Conservation (phyloP, 805 yeast genomes). For the Monosporozyma yasuniensis region DNA sequence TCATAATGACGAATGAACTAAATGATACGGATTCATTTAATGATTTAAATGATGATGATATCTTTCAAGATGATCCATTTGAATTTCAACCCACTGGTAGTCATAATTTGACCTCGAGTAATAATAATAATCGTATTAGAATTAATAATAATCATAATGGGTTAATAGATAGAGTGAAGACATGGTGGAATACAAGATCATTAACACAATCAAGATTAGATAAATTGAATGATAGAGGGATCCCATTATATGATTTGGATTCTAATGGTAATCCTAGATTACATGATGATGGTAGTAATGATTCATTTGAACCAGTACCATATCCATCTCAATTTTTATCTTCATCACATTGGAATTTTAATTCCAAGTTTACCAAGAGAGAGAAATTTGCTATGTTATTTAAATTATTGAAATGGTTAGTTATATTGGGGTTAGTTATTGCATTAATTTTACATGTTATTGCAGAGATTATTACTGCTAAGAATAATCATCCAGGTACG, state of each 20-base stretch:
- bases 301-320: slow-evolving; percentile 2
- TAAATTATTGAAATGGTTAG: background rate
- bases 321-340: background rate
- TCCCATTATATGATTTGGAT: slow-evolving; percentile 19
- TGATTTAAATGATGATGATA: background rate
- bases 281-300: background rate
- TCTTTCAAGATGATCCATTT: background rate
- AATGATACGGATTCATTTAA: slow-evolving; percentile 1
- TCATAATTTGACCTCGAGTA: too few species aligned
- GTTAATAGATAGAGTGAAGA: background rate
- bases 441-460: background rate
- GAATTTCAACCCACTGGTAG: background rate
- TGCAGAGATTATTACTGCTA: background rate
- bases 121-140: too few species aligned
- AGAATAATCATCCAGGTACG: background rate
- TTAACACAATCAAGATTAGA: background rate
- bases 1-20: background rate
- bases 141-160: background rate
- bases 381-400: background rate
- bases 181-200: background rate
- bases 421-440: background rate
- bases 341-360: background rate
- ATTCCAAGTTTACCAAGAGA: background rate
- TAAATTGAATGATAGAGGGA: slow-evolving; percentile 9
- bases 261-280: slow-evolving; percentile 8